phyloP scores from a whole-genome alignment of 768 basidiomycete genomes.

The Serendipita sp. region DNA sequence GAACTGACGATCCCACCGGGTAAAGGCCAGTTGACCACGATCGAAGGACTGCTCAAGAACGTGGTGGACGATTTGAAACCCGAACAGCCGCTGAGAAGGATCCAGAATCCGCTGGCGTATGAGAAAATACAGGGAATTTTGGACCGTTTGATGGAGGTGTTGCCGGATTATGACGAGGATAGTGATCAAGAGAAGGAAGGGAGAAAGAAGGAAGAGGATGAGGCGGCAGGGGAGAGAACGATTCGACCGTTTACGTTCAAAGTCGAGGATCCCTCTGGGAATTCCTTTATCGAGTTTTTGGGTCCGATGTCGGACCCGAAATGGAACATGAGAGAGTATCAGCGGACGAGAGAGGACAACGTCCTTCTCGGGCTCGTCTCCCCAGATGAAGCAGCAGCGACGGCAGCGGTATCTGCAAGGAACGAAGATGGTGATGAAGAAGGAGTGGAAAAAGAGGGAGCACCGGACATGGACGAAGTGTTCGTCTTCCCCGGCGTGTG shows the following conservation, averaged over 20 bases:
- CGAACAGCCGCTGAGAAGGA: constrained; percentile 70
- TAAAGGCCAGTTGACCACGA: constrained; percentile 88
- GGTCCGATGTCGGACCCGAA: constrained; percentile 81
- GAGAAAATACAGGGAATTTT: constrained; percentile 62
- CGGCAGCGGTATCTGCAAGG: constrained; percentile 11
- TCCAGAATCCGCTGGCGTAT: constrained; percentile 59
- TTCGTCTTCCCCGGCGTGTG: constrained; percentile 78
- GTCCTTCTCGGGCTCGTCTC: constrained; percentile 56
- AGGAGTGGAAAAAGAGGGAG: constrained; percentile 13
- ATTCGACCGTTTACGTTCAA: constrained; percentile 65
- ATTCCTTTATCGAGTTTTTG: constrained; percentile 88
- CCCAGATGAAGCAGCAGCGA: constrained; percentile 26
- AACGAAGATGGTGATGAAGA: constrained; percentile 11
- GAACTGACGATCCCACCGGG: constrained; percentile 82
- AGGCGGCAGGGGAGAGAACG: constrained; percentile 31
- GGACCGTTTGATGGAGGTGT: constrained; percentile 43
- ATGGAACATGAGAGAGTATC: constrained; percentile 79
- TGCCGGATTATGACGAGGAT: constrained; percentile 38
- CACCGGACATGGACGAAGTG: constrained; percentile 62
- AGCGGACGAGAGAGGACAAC: constrained; percentile 68
- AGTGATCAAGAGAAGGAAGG: constrained; percentile 31
- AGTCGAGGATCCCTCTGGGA: constrained; percentile 87
- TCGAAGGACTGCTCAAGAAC: constrained; percentile 82
- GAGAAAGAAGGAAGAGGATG: constrained; percentile 20
- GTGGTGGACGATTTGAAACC: constrained; percentile 61